These are phyloP conservation scores for Ogataea pignaliae DNA, from an alignment of 805 yeast species.

Conservation along the genomic window DNA sequence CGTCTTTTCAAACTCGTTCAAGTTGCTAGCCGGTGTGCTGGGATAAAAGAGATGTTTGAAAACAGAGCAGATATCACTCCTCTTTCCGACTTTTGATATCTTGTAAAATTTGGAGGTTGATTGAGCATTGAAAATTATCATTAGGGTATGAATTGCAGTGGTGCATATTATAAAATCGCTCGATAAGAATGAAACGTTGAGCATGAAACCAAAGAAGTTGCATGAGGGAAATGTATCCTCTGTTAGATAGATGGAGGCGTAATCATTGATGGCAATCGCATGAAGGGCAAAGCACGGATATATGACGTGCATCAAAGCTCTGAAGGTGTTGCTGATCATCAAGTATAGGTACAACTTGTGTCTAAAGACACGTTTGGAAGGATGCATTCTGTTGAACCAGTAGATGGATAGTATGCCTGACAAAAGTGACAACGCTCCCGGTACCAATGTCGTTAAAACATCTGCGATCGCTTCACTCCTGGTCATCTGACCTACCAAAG, in stretches of 20 bases:
- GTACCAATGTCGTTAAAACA: slow-evolving; percentile 10
- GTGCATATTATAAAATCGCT: slow-evolving; percentile 14
- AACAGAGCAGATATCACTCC: background rate
- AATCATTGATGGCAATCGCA: slow-evolving; percentile 3
- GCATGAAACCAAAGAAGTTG: slow-evolving; percentile 16
- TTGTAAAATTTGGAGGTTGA: slow-evolving; percentile 2
- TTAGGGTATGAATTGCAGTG: slow-evolving; percentile 16
- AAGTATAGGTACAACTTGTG: slow-evolving; percentile 13
- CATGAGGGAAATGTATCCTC: slow-evolving; percentile 8
- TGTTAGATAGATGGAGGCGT: slow-evolving; percentile 4
- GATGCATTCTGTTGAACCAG: slow-evolving; percentile 16
- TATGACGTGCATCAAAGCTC: slow-evolving; percentile 11
- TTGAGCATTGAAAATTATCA: slow-evolving; percentile 10
- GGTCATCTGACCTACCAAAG: slow-evolving; percentile 1
- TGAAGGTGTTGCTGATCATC: slow-evolving; percentile 7
- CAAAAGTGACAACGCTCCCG: slow-evolving; percentile 11
- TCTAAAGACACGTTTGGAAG: slow-evolving; percentile 11
- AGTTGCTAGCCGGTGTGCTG: background rate
- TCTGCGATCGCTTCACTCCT: slow-evolving; percentile 4
- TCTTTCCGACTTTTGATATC: slow-evolving; percentile 1
- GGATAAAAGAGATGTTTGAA: background rate
- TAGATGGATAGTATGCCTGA: slow-evolving; percentile 12
- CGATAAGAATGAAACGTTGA: slow-evolving; percentile 10
- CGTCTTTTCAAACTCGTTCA: slow-evolving; percentile 8
- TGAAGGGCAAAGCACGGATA: slow-evolving; percentile 13